Conservation (phyloP, 192 early-diverging fungal species). For the Gryganskiella cystojenkinii region DNA sequence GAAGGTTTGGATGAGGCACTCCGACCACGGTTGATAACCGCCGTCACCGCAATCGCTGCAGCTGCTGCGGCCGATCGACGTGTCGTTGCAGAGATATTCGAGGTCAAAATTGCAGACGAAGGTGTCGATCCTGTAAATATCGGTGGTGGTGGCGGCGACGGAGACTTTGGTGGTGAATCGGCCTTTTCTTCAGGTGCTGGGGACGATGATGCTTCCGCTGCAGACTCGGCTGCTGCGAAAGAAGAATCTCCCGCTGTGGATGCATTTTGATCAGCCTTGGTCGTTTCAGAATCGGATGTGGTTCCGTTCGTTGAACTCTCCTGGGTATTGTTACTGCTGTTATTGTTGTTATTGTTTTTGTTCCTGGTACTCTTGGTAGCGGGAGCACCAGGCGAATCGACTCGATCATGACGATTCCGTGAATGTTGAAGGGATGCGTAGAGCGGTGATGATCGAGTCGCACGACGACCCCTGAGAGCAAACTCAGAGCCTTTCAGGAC, state of each 20-base stretch:
- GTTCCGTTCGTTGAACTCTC: background rate
- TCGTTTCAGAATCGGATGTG: background rate
- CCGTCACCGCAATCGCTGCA: slow-evolving; percentile 37
- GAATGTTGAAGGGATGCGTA: background rate
- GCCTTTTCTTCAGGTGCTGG: background rate
- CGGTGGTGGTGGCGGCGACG: background rate
- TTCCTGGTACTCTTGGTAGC: background rate
- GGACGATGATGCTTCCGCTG: background rate
- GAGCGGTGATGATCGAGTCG: slow-evolving; percentile 40
- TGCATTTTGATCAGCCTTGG: background rate
- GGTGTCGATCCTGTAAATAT: slow-evolving; percentile 27
- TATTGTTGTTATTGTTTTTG: slow-evolving; percentile 2
- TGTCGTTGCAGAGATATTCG: slow-evolving; percentile 34
- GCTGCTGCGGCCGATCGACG: slow-evolving; percentile 46
- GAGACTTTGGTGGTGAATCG: background rate
- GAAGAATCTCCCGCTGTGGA: too few species aligned
- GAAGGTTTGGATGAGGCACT: slow-evolving; percentile 15
- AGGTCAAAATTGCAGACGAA: slow-evolving; percentile 38
- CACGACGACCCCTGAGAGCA: slow-evolving; percentile 35
- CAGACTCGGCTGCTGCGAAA: background rate
- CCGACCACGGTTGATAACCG: slow-evolving; percentile 19
- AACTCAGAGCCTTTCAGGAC: slow-evolving; percentile 40
- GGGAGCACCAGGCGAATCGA: slow-evolving; percentile 10
- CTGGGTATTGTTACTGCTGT: background rate
- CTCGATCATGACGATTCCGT: slow-evolving; percentile 12